phyloP scores from a whole-genome alignment of 148 eudicot species.

The Polygonum aviculare region DNA sequence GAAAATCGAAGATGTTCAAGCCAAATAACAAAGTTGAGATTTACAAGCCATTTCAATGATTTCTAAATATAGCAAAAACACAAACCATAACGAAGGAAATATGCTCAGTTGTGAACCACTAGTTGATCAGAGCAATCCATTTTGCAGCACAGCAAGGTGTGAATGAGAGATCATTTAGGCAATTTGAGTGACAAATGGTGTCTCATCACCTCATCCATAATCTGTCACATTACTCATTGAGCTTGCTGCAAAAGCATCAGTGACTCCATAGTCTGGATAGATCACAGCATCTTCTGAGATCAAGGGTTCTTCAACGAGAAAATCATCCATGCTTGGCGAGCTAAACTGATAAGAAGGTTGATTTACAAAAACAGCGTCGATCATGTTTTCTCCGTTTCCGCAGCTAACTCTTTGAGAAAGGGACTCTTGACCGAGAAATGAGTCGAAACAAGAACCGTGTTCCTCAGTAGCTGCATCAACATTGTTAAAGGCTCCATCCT shows the following conservation, averaged over 20 bases:
- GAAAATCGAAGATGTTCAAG: too few relatives aligned
- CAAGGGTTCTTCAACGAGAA: not conserved
- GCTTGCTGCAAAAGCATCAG: not conserved
- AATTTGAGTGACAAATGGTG: slow-evolving; percentile 15
- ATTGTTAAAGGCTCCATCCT: not conserved
- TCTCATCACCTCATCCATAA: slow-evolving; percentile 17
- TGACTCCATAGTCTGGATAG: not conserved
- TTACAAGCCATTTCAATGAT: not conserved
- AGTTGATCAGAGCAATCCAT: not conserved
- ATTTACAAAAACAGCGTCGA: not conserved
- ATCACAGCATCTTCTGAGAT: not conserved
- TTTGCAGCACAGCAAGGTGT: not conserved
- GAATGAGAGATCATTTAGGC: not conserved
- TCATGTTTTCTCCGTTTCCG: not conserved
- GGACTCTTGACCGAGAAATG: not conserved
- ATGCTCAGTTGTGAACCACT: not conserved
- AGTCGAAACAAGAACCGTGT: not conserved
- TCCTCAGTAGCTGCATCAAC: not conserved
- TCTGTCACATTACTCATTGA: not conserved
- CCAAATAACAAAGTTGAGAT: not conserved
- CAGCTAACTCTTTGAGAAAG: not conserved
- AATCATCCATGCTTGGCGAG: not conserved
- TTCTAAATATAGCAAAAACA: not conserved
- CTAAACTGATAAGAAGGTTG: not conserved
- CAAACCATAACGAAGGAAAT: not conserved